Percentiles rank a stretch among this genome's conserved stretches.
Conservation (phyloP, 2,329 filamentous ascomycete species). For the Pseudogymnoascus sp. region DNA sequence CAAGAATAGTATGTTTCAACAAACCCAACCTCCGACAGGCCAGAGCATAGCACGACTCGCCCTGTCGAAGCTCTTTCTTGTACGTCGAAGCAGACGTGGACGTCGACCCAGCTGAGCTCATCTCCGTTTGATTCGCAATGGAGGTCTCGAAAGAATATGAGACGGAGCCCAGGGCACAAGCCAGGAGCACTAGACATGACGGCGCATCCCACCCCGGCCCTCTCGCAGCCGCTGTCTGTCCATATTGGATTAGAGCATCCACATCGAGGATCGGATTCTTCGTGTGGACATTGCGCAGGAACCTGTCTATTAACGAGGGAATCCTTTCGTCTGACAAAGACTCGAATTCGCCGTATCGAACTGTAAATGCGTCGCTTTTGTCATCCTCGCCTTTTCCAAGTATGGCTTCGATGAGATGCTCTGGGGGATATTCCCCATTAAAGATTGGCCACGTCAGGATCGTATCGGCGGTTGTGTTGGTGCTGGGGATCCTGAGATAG, state of each 20-base stretch:
- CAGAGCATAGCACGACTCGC: conserved; percentile 25
- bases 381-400: not conserved
- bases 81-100: not conserved
- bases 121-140: conserved; percentile 5
- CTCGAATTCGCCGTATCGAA: not conserved
- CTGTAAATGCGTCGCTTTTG: not conserved
- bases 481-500: conserved; percentile 23
- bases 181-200: conserved; percentile 28
- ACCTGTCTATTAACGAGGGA: conserved; percentile 23
- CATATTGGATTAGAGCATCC: conserved; percentile 20
- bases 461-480: conserved; percentile 21
- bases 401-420: not conserved
- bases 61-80: conserved; percentile 17
- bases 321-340: conserved; percentile 23
- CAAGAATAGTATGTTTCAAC: conserved; percentile 25
- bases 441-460: conserved; percentile 26
- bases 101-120: not conserved
- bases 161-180: conserved; percentile 26
- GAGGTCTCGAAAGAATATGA: conserved; percentile 21
- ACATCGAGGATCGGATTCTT: conserved; percentile 31
- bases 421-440: conserved; percentile 9
- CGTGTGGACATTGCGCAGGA: conserved; percentile 29
- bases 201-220: conserved; percentile 27
- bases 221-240: conserved; percentile 19
- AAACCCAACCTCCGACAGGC: conserved; percentile 26